A percentile compares a stretch with the other conserved stretches of the same genome.
phyloP scores from a whole-genome alignment of 1,284 basidiomycete species.

The Fomitiporia mediterranea region DNA sequence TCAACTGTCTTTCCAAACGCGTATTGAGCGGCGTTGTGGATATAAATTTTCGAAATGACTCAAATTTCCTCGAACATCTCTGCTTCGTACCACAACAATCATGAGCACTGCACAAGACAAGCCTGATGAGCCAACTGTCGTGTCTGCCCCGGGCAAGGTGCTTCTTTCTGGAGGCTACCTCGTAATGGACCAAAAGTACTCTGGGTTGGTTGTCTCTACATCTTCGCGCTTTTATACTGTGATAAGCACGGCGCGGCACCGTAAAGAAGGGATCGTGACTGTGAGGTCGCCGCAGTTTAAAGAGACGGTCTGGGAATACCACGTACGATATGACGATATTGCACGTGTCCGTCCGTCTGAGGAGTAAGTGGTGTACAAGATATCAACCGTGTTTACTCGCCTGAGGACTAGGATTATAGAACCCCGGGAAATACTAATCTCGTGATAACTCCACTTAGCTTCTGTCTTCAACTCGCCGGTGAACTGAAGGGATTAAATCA shows the following conservation, averaged over 20 bases:
- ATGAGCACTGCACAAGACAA: conserved; percentile 5
- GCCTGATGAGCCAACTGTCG: conserved; percentile 41
- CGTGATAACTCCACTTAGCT: conserved; percentile 83
- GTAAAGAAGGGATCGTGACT: conserved; percentile 43
- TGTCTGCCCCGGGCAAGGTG: conserved; percentile 95
- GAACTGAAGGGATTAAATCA: conserved; percentile 48
- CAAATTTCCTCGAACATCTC: not conserved
- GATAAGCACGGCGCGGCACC: conserved; percentile 34
- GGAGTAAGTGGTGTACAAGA: conserved; percentile 39
- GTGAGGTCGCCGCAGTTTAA: conserved; percentile 92
- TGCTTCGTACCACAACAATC: not conserved
- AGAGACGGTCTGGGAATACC: conserved; percentile 76
- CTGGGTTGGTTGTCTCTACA: conserved; percentile 85
- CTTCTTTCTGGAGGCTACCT: conserved; percentile 93
- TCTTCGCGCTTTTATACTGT: conserved; percentile 91
- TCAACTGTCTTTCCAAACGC: not conserved
- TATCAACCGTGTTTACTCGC: too few relatives aligned
- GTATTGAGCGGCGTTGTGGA: not conserved
- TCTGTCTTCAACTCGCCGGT: conserved; percentile 63
- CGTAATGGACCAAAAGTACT: conserved; percentile 79
- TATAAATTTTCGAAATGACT: too few relatives aligned
- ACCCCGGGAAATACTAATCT: conserved; percentile 79
- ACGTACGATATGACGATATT: conserved; percentile 40
- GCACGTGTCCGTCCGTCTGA: conserved; percentile 42
- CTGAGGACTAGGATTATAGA: conserved; percentile 22